A percentile compares a stretch with the other conserved stretches of the same genome.
phyloP scores from a whole-genome alignment of 148 eudicot species.

The Diospyros lotus region DNA sequence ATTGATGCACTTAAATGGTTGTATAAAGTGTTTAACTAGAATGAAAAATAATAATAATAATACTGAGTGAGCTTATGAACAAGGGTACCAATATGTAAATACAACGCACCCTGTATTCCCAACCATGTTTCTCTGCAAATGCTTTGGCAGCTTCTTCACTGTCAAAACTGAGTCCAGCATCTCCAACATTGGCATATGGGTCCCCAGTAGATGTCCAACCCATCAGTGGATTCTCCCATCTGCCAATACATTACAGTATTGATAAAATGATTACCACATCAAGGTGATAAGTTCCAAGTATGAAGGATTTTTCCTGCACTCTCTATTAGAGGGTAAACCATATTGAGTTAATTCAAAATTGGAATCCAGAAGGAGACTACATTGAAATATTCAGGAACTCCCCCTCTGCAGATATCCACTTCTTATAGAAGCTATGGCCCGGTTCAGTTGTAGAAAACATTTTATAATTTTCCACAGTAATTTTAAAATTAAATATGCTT shows the following conservation, averaged over 20 bases:
- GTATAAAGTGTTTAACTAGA: background rate
- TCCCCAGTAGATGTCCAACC: conserved; percentile 99
- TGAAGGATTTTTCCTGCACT: conserved; percentile 5
- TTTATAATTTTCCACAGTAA: no score
- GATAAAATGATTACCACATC: conserved; percentile 1
- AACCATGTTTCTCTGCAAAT: conserved; percentile 88
- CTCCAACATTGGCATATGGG: conserved; percentile 97
- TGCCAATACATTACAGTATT: conserved; percentile 13
- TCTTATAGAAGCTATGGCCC: no score
- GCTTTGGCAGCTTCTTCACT: conserved; percentile 72
- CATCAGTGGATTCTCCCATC: conserved; percentile 96
- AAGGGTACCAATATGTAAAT: conserved; percentile 7
- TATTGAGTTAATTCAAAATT: no score
- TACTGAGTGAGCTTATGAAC: background rate
- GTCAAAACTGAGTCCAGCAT: conserved; percentile 69
- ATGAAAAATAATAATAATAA: background rate
- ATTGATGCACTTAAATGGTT: background rate
- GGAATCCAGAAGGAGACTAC: background rate
- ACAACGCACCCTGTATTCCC: conserved; percentile 79
- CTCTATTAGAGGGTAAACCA: background rate
- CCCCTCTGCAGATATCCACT: background rate
- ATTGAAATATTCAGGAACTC: background rate
- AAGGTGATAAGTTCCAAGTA: background rate
- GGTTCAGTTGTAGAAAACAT: no score
- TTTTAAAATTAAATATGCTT: no score